Percentiles rank a stretch among this genome's conserved stretches.
phyloP scores from a whole-genome alignment of 2,329 filamentous ascomycete species.

The Hyphodiscus sp. region DNA sequence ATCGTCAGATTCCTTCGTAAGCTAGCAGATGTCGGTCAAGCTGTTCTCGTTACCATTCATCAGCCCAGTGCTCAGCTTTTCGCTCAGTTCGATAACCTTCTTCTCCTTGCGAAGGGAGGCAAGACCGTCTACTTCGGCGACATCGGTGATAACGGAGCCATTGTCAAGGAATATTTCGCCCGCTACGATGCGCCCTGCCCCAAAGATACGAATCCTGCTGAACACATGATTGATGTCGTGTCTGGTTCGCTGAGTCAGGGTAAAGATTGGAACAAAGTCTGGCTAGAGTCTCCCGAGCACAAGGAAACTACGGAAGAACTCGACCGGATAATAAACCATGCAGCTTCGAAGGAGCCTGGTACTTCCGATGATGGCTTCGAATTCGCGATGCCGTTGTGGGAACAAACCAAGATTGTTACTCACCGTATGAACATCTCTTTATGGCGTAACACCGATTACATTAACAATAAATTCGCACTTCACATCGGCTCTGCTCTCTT shows the following conservation, averaged over 20 bases:
- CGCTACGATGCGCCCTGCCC: slow-evolving; percentile 40
- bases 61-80: slow-evolving; percentile 65
- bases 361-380: slow-evolving; percentile 38
- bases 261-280: slow-evolving; percentile 61
- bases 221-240: slow-evolving; percentile 40
- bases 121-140: slow-evolving; percentile 62
- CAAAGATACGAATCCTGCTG: slow-evolving; percentile 35
- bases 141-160: slow-evolving; percentile 47
- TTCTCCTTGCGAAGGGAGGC: slow-evolving; percentile 57
- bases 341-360: slow-evolving; percentile 30
- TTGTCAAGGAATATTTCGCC: slow-evolving; percentile 55
- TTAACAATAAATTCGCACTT: slow-evolving; percentile 43
- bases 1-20: slow-evolving; percentile 54
- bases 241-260: slow-evolving; percentile 46
- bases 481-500: slow-evolving; percentile 50
- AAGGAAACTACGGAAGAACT: slow-evolving; percentile 50
- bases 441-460: slow-evolving; percentile 56
- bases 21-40: slow-evolving; percentile 55
- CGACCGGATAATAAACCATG: slow-evolving; percentile 46
- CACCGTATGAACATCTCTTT: slow-evolving; percentile 39
- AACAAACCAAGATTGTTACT: slow-evolving; percentile 34
- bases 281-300: slow-evolving; percentile 54
- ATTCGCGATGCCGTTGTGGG: slow-evolving; percentile 44
- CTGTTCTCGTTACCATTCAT: slow-evolving; percentile 65
- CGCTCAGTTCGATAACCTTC: slow-evolving; percentile 60